These are phyloP conservation scores for Bremia lactucae DNA, from an alignment of 352 stramenopile genomes.

Conservation along the genomic window DNA sequence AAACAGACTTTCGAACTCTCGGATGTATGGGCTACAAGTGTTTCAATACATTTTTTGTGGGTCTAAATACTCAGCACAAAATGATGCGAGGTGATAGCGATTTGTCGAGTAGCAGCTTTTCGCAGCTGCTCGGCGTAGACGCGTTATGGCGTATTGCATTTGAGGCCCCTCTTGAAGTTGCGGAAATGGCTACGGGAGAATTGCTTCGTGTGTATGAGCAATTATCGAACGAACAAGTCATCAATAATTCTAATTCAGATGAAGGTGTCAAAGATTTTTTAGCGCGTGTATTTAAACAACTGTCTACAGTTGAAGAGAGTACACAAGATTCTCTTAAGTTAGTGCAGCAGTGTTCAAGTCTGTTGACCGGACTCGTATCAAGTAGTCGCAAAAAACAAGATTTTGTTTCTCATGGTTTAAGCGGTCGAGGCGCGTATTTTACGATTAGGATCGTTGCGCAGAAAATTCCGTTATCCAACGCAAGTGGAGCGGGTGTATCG, in stretches of 20 bases:
- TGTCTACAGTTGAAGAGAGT: conserved; percentile 39
- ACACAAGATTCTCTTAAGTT: conserved; percentile 43
- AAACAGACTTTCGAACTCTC: conserved; percentile 65
- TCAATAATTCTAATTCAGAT: too few relatives aligned
- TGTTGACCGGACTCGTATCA: conserved; percentile 61
- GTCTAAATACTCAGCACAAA: conserved; percentile 53
- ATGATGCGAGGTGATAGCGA: conserved; percentile 16
- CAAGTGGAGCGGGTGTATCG: conserved; percentile 13
- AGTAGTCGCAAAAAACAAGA: conserved; percentile 37
- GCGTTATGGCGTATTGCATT: conserved; percentile 78
- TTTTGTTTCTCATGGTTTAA: conserved; percentile 54
- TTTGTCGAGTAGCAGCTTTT: conserved; percentile 10
- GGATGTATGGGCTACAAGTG: conserved; percentile 75
- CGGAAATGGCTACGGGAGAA: conserved; percentile 65
- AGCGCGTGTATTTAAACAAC: conserved; percentile 62
- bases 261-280: conserved; percentile 64
- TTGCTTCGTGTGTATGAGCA: conserved; percentile 73
- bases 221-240: conserved; percentile 31
- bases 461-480: conserved; percentile 48
- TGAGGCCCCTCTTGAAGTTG: conserved; percentile 62
- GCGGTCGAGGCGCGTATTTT: conserved; percentile 62
- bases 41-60: conserved; percentile 82
- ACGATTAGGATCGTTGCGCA: conserved; percentile 73
- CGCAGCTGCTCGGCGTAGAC: conserved; percentile 62
- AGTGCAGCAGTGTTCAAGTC: conserved; percentile 67